Evolutionary conservation across 2,329 filamentous ascomycete species (phyloP), one percentile per base, ranked within the genome.

Genomic region (Pestalotiopsis sp.): DNA sequence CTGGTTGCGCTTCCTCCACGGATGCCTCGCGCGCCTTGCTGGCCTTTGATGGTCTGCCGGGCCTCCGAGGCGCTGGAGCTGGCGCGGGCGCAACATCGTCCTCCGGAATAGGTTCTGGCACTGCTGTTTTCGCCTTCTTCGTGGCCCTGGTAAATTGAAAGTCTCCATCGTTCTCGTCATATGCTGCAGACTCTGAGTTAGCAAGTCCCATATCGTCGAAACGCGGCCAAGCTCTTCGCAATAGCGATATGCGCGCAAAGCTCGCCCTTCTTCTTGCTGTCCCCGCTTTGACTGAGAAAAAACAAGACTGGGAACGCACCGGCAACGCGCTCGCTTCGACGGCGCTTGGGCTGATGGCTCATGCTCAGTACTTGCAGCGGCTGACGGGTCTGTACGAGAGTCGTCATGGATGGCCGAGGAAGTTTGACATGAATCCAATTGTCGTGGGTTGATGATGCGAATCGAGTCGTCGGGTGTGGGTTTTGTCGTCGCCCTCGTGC

Each of bases 121-220:
- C 82, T 69, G 85, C 84, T 58, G 87, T 86, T 81, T 91, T 93
- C 70, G 85, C 84, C 75, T 88, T 82, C 76, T 92, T 92, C 12
- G 90, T 84, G 70, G 86, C 90, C 73, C 92, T 88, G 71, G 90
- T 89, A 78, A 94, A 95, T 69, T 89, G 84, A 74, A 95, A 95
- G 71, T 93, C 93, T 74, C 92, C 92, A 82, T 93, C 90, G 75
- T 92, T 88, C 79, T 95, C 92, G 74, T 93, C 91, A 74, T 91
- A 91, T 70, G 81, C 83, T 83, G 71, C 66, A 65, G 12, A 11
- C 17, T 31, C n/a, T 20, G 11, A 20, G 59, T 62, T 36, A 62
- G 59, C 31, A 59, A 52, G 17, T 52, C 45, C 45, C 17, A 5
- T n/a, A n/a, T 17, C 14, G 17, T 52, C 45, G 17, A 20, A 52